These are phyloP conservation scores for Phialophora chinensis DNA, from an alignment of 2,329 filamentous ascomycete genomes.

Conservation along the genomic window DNA sequence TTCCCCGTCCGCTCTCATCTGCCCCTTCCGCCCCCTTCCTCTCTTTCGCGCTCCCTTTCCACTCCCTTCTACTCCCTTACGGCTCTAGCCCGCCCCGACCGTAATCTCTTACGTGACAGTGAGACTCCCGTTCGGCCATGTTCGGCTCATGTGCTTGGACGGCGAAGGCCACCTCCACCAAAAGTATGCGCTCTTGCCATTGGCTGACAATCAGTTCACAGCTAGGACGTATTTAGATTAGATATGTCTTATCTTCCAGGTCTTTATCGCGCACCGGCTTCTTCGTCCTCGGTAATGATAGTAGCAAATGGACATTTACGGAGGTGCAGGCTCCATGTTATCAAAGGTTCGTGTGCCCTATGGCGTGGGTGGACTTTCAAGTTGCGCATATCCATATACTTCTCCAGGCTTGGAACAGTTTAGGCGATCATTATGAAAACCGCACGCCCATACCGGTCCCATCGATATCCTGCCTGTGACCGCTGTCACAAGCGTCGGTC, in stretches of 20 bases:
- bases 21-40: no score
- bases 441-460: constrained; percentile 64
- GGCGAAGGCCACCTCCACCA: background rate
- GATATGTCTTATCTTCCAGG: constrained; percentile 1
- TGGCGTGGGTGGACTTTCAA: background rate
- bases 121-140: no score
- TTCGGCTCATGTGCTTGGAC: no score
- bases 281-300: background rate
- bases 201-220: background rate
- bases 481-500: constrained; percentile 66
- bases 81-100: no score
- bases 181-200: no score
- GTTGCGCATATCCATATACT: background rate
- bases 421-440: constrained; percentile 11
- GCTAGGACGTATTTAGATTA: background rate
- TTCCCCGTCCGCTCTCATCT: no score
- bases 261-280: background rate
- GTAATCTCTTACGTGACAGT: no score
- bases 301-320: background rate
- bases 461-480: constrained; percentile 65
- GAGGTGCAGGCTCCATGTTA: background rate
- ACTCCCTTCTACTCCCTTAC: no score
- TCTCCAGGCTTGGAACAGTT: constrained; percentile 4
- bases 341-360: background rate
- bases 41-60: no score